Conservation (phyloP, 140 eudicot species). For the Stevia rebaudiana region DNA sequence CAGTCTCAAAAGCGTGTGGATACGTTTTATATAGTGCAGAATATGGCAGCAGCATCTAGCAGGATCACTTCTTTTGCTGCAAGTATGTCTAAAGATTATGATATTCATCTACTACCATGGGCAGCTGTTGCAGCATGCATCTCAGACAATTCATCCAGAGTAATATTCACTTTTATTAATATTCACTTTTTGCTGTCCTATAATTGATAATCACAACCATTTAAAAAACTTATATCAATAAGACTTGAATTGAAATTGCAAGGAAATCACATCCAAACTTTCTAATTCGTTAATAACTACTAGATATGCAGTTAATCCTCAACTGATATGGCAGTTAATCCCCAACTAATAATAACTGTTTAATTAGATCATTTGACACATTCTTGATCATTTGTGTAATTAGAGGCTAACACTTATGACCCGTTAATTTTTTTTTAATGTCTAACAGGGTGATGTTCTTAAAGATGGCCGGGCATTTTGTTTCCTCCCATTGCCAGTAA, state of each 20-base stretch:
- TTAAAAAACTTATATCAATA: too few relatives aligned
- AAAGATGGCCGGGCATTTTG: constrained; percentile 89
- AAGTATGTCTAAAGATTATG: constrained; percentile 75
- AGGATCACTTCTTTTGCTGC: constrained; percentile 86
- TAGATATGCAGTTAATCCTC: too few relatives aligned
- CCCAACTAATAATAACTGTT: too few relatives aligned
- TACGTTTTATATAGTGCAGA: constrained; percentile 76
- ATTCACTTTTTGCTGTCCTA: too few relatives aligned
- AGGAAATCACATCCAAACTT: too few relatives aligned
- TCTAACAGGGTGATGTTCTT: constrained; percentile 57
- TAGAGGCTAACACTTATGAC: too few relatives aligned
- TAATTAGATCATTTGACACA: too few relatives aligned
- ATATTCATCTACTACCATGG: constrained; percentile 94
- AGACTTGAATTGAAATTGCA: too few relatives aligned
- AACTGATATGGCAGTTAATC: too few relatives aligned
- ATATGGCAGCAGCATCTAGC: constrained; percentile 86
- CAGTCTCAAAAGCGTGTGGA: constrained; percentile 49
- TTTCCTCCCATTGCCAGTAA: constrained; percentile 95
- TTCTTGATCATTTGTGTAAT: too few relatives aligned
- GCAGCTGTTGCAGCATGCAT: constrained; percentile 95
- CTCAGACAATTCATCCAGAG: constrained; percentile 57
- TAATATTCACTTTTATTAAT: constrained; percentile 31
- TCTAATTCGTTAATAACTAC: too few relatives aligned
- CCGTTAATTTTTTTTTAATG: constrained; percentile 13
- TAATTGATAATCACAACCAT: too few relatives aligned